Percentiles rank a stretch among this genome's conserved stretches.
Conservation (phyloP, 805 yeast genomes). For the Yarrowia divulgata region DNA sequence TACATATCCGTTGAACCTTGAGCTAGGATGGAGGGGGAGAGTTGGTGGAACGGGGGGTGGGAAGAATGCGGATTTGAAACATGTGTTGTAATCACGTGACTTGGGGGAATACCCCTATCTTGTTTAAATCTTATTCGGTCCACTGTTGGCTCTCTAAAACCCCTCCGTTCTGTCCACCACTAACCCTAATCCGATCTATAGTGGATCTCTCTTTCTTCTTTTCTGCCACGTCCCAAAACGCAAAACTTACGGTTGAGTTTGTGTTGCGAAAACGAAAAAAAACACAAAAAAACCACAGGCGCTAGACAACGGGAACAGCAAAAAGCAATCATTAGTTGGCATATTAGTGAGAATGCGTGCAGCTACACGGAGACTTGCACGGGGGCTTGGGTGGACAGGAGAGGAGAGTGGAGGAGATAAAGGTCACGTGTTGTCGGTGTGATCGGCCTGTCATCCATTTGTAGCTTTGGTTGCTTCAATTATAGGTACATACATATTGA, state of each 20-base stretch:
- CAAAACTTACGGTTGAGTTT: neutral
- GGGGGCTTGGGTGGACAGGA: neutral
- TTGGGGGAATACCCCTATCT: neutral
- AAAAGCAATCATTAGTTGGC: conserved; percentile 10
- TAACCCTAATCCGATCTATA: neutral
- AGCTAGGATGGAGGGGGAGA: neutral
- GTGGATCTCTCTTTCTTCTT: neutral
- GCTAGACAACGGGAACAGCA: neutral
- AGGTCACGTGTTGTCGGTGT: too few relatives aligned
- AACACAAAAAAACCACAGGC: neutral
- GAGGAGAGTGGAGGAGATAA: too few relatives aligned
- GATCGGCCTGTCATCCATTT: too few relatives aligned
- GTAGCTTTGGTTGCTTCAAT: too few relatives aligned
- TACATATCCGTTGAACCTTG: conserved; percentile 38
- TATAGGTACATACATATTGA: too few relatives aligned
- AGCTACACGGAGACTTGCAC: too few relatives aligned
- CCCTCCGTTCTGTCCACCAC: neutral
- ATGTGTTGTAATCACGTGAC: neutral
- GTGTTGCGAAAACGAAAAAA: conserved; percentile 17
- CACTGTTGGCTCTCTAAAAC: too few relatives aligned
- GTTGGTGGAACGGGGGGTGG: too few relatives aligned
- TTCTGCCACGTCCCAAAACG: neutral
- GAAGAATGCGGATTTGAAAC: neutral
- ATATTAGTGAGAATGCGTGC: neutral
- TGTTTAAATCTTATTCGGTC: neutral